Evolutionary conservation across 176 grass and related monocot genomes (phyloP).

Genomic region (Oryza glaberrima): DNA sequence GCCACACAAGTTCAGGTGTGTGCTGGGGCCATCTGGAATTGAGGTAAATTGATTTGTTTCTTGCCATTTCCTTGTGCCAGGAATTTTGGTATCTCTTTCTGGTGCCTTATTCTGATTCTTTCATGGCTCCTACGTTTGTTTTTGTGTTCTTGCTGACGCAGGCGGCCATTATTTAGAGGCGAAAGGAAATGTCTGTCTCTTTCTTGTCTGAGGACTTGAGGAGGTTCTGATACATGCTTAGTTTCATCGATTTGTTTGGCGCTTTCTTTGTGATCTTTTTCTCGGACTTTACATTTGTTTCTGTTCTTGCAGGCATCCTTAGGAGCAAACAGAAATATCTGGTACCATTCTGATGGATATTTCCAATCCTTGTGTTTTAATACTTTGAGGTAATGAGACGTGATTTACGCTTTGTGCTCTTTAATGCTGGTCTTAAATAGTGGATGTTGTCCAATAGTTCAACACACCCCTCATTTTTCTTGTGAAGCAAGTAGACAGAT

Average conservation of each 20-base stretch:
- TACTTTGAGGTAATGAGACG: neutral
- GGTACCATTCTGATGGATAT: neutral
- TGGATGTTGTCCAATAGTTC: neutral
- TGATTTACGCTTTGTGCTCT: neutral
- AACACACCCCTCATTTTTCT: conserved; percentile 32
- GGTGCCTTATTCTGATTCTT: conserved; percentile 1
- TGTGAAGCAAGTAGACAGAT: conserved; percentile 34
- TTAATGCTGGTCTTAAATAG: neutral
- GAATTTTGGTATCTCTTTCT: neutral
- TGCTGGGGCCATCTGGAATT: neutral
- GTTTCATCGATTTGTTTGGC: neutral
- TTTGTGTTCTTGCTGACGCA: neutral
- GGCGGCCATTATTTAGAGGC: neutral
- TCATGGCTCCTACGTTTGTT: neutral
- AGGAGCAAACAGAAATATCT: neutral
- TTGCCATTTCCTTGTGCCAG: conserved; percentile 24
- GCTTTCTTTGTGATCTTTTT: neutral
- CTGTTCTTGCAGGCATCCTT: conserved; percentile 1
- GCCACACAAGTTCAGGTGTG: neutral
- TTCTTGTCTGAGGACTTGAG: neutral
- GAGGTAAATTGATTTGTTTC: conserved; percentile 15
- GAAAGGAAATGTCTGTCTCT: neutral
- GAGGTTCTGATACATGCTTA: neutral
- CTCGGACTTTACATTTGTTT: neutral
- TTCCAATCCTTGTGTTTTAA: neutral